These are phyloP conservation scores for Saturnispora bothae DNA, from an alignment of 805 yeast species.

Conservation along the genomic window DNA sequence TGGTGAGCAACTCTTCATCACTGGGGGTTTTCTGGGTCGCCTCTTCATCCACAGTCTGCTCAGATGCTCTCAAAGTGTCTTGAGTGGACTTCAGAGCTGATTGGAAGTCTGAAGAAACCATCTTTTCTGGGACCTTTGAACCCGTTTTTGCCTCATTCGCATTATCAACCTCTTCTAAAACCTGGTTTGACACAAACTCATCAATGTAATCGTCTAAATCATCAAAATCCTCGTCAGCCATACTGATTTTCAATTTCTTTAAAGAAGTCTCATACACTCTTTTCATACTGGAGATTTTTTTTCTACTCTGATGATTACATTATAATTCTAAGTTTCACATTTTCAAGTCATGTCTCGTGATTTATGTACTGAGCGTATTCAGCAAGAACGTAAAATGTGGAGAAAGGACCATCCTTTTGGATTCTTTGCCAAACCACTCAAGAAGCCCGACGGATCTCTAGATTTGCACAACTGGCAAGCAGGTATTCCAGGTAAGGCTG, in stretches of 20 bases:
- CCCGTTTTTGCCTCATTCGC: slow-evolving; percentile 27
- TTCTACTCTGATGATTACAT: too few relatives aligned
- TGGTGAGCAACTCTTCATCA: slow-evolving; percentile 44
- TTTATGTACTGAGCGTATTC: slow-evolving; percentile 70
- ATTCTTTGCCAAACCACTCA: slow-evolving; percentile 83
- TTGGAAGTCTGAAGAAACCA: too few relatives aligned
- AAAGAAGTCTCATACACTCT: too few relatives aligned
- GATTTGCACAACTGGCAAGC: slow-evolving; percentile 86
- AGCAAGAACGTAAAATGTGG: slow-evolving; percentile 96
- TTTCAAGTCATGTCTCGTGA: slow-evolving; percentile 9
- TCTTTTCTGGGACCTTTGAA: neutral
- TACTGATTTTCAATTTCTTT: too few relatives aligned
- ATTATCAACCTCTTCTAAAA: slow-evolving; percentile 57
- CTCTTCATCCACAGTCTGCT: slow-evolving; percentile 55
- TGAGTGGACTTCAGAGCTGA: slow-evolving; percentile 76
- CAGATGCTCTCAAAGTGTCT: slow-evolving; percentile 67
- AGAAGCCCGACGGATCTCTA: slow-evolving; percentile 69
- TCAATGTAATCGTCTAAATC: slow-evolving; percentile 80
- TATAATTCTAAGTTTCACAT: too few relatives aligned
- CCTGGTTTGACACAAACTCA: slow-evolving; percentile 66
- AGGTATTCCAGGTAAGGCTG: slow-evolving; percentile 88
- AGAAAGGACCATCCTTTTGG: slow-evolving; percentile 98
- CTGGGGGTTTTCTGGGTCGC: slow-evolving; percentile 25
- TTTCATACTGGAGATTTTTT: too few relatives aligned
- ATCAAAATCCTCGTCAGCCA: slow-evolving; percentile 52